A percentile compares a stretch with the other conserved stretches of the same genome.
Conservation (phyloP, 176 grass and related monocot species). For the Secale cereale region DNA sequence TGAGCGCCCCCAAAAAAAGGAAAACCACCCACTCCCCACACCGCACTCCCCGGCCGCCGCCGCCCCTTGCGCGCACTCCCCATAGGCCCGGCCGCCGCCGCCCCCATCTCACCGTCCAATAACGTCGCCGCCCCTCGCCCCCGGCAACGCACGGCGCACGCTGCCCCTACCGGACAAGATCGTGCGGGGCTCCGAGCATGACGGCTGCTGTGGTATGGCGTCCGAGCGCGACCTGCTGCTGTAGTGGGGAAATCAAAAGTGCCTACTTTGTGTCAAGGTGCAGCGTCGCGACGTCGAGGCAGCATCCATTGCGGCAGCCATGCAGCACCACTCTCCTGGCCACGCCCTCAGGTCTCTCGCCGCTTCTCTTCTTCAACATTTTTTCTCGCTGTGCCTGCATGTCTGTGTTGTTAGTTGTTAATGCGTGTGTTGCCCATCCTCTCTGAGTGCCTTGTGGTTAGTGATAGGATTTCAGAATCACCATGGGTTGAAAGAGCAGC, state of each 20-base stretch:
- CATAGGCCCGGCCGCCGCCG: too few relatives aligned
- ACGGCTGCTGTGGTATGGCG: conserved; percentile 34
- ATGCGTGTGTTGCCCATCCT: conserved; percentile 11
- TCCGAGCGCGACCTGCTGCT: conserved; percentile 62
- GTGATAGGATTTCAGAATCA: conserved; percentile 7
- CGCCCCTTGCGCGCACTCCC: too few relatives aligned
- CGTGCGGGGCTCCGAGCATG: conserved; percentile 47
- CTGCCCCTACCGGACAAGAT: conserved; percentile 71
- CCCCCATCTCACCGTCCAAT: too few relatives aligned
- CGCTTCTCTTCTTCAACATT: not conserved
- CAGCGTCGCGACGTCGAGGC: conserved; percentile 58
- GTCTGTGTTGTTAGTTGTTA: not conserved
- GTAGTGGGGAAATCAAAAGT: conserved; percentile 81
- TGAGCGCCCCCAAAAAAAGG: too few relatives aligned
- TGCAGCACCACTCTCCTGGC: conserved; percentile 35
- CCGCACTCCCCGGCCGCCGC: too few relatives aligned
- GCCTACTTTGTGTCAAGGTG: conserved; percentile 72
- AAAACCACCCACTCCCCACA: too few relatives aligned
- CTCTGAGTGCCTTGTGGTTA: not conserved
- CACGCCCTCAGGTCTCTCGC: conserved; percentile 49
- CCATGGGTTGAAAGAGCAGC: not conserved
- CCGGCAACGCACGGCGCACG: too few relatives aligned
- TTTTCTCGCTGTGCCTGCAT: not conserved
- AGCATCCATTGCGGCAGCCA: conserved; percentile 29
- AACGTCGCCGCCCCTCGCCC: too few relatives aligned